Conservation (phyloP, 1,139 yeast genomes). For the Candida neerlandica region DNA sequence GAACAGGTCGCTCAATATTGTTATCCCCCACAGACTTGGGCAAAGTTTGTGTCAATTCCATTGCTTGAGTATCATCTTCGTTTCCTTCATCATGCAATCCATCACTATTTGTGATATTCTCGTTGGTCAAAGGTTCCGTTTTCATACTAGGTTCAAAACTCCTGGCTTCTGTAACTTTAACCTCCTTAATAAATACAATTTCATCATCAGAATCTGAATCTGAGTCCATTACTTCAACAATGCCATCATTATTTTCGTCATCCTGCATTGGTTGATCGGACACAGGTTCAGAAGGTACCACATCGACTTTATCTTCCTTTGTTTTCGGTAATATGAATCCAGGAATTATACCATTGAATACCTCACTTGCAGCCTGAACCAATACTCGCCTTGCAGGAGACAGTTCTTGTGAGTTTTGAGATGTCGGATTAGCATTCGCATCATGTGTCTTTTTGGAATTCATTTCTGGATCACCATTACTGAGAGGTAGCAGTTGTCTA, state of each 20-base stretch:
- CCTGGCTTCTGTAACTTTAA: not conserved
- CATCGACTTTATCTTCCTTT: too few relatives aligned
- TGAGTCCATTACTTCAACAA: not conserved
- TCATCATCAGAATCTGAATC: not conserved
- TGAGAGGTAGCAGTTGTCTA: not conserved
- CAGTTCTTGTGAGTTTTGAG: not conserved
- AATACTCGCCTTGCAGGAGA: not conserved
- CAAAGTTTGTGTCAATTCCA: slow-evolving; percentile 20
- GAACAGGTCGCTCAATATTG: slow-evolving; percentile 3
- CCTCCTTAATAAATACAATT: not conserved
- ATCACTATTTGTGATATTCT: not conserved
- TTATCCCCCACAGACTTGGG: slow-evolving; percentile 3
- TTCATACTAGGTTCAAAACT: not conserved
- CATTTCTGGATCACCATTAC: not conserved
- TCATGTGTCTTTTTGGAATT: too few relatives aligned
- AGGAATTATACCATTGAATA: too few relatives aligned
- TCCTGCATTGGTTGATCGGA: not conserved
- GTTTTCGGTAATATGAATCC: too few relatives aligned
- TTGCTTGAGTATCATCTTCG: slow-evolving; percentile 12
- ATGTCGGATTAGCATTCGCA: too few relatives aligned
- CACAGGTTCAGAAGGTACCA: not conserved
- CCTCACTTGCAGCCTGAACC: too few relatives aligned
- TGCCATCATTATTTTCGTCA: not conserved
- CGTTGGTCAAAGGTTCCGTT: not conserved
- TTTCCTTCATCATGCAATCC: not conserved